These are phyloP conservation scores for Vigna nakashimae DNA, from an alignment of 306 rosid species.

Conservation along the genomic window DNA sequence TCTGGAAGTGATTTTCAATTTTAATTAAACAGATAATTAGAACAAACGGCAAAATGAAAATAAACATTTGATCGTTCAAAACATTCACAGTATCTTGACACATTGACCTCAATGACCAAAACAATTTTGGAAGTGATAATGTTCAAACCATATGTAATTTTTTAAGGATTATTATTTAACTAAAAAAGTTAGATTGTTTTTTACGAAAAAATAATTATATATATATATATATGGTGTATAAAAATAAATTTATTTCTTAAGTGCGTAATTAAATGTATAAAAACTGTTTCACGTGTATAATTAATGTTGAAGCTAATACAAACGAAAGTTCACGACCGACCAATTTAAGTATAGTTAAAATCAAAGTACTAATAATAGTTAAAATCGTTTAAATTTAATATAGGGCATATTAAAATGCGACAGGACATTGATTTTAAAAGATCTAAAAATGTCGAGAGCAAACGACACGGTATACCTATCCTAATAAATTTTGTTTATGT, in stretches of 20 bases:
- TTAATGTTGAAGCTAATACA: too few relatives aligned
- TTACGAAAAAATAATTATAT: background rate
- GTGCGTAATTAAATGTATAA: background rate
- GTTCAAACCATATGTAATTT: constrained; percentile 14
- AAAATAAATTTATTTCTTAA: background rate
- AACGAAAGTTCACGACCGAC: too few relatives aligned
- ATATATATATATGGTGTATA: background rate
- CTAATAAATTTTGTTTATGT: too few relatives aligned
- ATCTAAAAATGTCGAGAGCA: too few relatives aligned
- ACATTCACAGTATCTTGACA: too few relatives aligned
- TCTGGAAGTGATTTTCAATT: too few relatives aligned
- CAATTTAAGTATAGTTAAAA: too few relatives aligned
- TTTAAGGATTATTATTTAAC: background rate
- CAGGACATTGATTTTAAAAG: background rate
- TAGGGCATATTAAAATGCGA: background rate
- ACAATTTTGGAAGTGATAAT: constrained; percentile 35
- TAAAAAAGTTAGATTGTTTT: background rate
- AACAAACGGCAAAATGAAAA: too few relatives aligned
- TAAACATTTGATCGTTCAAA: too few relatives aligned
- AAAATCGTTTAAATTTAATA: background rate
- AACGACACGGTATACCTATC: too few relatives aligned
- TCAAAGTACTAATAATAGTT: background rate
- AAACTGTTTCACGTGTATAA: background rate
- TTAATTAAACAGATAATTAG: too few relatives aligned
- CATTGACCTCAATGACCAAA: too few relatives aligned